Evolutionary conservation across 495 filamentous ascomycete species (phyloP).

Genomic region (Aspergillus haitiensis): DNA sequence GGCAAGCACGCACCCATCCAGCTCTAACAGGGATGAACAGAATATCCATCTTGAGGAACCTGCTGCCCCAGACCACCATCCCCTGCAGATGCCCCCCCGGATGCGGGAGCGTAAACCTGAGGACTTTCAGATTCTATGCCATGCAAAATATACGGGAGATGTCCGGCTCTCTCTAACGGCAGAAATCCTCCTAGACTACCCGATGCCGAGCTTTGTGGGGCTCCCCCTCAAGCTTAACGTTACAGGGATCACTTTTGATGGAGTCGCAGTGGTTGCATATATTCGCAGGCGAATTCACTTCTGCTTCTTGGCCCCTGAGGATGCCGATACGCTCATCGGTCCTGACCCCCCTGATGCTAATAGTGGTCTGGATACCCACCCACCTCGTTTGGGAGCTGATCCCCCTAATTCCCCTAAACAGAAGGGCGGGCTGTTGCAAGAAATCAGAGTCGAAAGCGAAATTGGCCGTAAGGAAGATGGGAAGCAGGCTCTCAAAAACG

Average conservation of each 20-base stretch:
- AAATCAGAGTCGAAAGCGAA: constrained; percentile 95
- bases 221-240: constrained; percentile 90
- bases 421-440: constrained; percentile 75
- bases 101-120: constrained; percentile 45
- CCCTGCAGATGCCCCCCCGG: constrained; percentile 36
- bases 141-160: constrained; percentile 82
- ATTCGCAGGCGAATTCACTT: constrained; percentile 80
- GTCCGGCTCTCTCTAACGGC: constrained; percentile 84
- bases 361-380: constrained; percentile 26
- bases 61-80: constrained; percentile 21
- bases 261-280: constrained; percentile 86
- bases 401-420: constrained; percentile 38
- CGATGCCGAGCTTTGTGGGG: constrained; percentile 93
- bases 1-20: constrained; percentile 40
- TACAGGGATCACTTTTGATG: constrained; percentile 91
- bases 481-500: constrained; percentile 94
- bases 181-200: constrained; percentile 94
- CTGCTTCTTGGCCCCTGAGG: constrained; percentile 86
- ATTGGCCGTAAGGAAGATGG: constrained; percentile 88
- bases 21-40: constrained; percentile 26
- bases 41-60: constrained; percentile 27
- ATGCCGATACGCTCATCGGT: constrained; percentile 67
- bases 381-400: constrained; percentile 20
- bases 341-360: constrained; percentile 48
- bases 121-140: constrained; percentile 88